Base-by-base conservation (phyloP, 306 rosid species). In the Rubus parviflorus region DNA sequence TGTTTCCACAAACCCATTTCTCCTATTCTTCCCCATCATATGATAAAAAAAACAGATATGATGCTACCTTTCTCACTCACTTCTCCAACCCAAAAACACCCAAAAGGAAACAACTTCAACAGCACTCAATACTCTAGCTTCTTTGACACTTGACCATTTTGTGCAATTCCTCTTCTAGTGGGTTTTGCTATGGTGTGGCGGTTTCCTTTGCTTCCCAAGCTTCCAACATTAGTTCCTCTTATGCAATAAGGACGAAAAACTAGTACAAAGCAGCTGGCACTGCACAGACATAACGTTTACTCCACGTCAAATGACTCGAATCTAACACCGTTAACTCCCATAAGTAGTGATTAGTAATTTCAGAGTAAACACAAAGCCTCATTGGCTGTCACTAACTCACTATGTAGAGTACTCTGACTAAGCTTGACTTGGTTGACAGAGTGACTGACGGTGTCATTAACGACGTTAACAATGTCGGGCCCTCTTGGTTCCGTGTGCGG, bases 141-240 rank as follows among this genome's bases (percentile, higher is more conserved):
- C 79, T 47, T 7, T 68, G 17, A 40, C 75, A 57, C 75, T 74
- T 67, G 16, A 30, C 43, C 71, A 62, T 35, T 62, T 40, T 4
- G 17, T 42, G 8, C 4, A 17, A 40, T 37, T 46, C 15, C 58
- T 75, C 14, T 15, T 45, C 48, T 4, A 7, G 15, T 38, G 75
- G 67, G 85, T 68, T 81, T 70, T 63, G 72, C 25, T 69, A 64
- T 14, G 6, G 77, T 25, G 70, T 51, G 71, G 81, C 72, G 46
- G 82, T 77, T 66, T n/a, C 22, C 54, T 57, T 77, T 82, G 76
- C 82, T 58, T 49, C 85, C 85, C 77, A 53, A 73, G 85, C 79
- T 25, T 68, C 79, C 82, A 82, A 82, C 82, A 77, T 77, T 77
- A 61, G 76, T 73, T 77, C 85, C 79, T 48, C 67, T 30, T 73